Conservation (phyloP, 306 rosid genomes). For the Urtica urens region DNA sequence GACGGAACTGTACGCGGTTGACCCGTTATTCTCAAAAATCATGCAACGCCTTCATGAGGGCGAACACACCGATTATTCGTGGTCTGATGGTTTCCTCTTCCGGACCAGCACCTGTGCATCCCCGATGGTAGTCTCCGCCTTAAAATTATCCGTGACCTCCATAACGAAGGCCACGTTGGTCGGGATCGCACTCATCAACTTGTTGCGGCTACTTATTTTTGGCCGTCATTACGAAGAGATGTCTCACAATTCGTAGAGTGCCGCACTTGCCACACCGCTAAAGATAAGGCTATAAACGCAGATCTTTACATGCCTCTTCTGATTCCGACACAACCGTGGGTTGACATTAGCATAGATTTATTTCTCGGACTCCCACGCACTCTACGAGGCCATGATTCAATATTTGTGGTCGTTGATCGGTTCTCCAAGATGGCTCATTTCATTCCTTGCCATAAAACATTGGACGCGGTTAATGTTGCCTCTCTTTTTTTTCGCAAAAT, state of each 20-base stretch:
- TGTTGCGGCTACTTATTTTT: neutral
- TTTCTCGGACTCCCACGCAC: neutral
- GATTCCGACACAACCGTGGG: neutral
- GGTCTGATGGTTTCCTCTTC: neutral
- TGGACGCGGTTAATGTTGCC: neutral
- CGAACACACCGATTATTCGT: neutral
- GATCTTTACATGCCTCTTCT: neutral
- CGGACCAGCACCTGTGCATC: no score
- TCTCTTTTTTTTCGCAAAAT: neutral
- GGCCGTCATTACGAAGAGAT: neutral
- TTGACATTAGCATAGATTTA: neutral
- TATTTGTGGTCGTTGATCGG: neutral
- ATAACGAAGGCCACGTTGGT: neutral
- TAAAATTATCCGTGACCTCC: neutral
- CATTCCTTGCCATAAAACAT: neutral
- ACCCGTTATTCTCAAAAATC: no score
- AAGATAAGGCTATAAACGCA: neutral
- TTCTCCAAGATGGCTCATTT: constrained; percentile 4
- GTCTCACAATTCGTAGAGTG: neutral
- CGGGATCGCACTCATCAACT: neutral
- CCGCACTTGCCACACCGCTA: neutral
- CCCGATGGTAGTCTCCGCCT: no score
- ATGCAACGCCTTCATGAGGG: neutral
- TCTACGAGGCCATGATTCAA: neutral
- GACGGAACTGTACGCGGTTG: no score